Base-by-base conservation (phyloP, 495 filamentous ascomycete species). In the Tuber microsphaerosporum region DNA sequence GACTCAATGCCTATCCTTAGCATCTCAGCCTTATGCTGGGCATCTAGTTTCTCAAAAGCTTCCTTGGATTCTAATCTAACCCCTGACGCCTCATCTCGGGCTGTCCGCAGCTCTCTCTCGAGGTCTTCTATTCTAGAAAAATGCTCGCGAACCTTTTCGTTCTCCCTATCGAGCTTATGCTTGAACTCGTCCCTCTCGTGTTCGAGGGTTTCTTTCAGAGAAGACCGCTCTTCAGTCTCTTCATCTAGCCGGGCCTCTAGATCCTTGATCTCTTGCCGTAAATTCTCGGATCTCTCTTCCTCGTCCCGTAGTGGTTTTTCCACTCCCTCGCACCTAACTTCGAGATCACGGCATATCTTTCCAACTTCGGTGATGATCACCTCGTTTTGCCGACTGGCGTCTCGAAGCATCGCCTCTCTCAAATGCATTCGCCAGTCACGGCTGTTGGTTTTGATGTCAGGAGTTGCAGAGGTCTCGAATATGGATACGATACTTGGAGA, bases 381-480 rank as follows among this genome's bases (percentile, higher is more conserved):
- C 34, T 75, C 80, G 43, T 82, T 75, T 22, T 82, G 80, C 65
- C 79, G 69, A 37, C 70, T 70, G 51, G 79, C 79, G 17, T 81
- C 80, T 69, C 80, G 70, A 41, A 78, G 73, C 39, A 82, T 73
- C 2, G 69, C 75, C 22, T 72, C 71, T 8, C 73, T 73, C 44
- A 82, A 37, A 31, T 69, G 70, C 26, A 76, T 76, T 37, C 80
- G 76, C 80, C 80, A 82, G 69, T 81, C 75, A 56, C 51, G 73
- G 19, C 76, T 79, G 34, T 81, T 79, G 8, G 72, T 73, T 44
- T 80, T 71, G 70, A 44, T 78, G 72, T 81, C 80, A 37, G 79
- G 80, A 10, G 80, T 82, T 22, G 80, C 79, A 41, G 76, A 81
- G n/a, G 73, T 80, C 70, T 82, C 80, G 71, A 79, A 82, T 71